Evolutionary conservation across 805 yeast species (phyloP), one percentile per base, ranked within the genome.

Genomic region (Lipomyces mesembrius): DNA sequence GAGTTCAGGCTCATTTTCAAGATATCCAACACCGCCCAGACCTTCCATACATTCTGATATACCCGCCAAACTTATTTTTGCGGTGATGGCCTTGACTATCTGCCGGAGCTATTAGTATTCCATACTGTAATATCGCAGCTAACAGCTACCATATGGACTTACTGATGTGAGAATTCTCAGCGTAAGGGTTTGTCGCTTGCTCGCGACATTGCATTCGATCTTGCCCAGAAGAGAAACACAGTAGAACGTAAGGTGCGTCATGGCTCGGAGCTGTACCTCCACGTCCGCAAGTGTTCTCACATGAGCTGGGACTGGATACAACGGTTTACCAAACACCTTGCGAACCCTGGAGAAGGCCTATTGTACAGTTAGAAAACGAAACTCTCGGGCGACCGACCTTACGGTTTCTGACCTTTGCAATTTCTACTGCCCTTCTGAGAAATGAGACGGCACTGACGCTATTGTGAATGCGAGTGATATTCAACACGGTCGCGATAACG

Each of bases 41-140:
- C 76, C 76, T 57, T 75, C 78, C 77, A 76, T 75, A 58, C 78
- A 76, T 59, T 75, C 78, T 1, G 75, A 72, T 20, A 75, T 67
- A 2, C 77, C 76, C 12, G 67, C 63, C 8, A 74, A 60, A 39
- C 77, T 62, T 14, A 61, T 57, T 57, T 76, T 76, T 17, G 76
- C 75, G 4, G 68, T 62, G 25, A 68, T 55, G 1, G 75, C 74
- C 61, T 75, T 75, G 55, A 74, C 58, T 11, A 64, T 53, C 67
- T 64, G 25, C 20, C 20, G 2, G 14, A 29, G 27, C 37, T 9
- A 11, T 27, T 27, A 35, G 39, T 11, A 35, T 35, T 1, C 27
- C 27, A 25, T 25, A 25, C 27, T 2, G 27, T 27, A 27, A 27
- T 27, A 27, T 27, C 29, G 29, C 29, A 35, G 39, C 14, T 35